Conservation (phyloP, 768 basidiomycete species). For the Rhodotorula toruloides region DNA sequence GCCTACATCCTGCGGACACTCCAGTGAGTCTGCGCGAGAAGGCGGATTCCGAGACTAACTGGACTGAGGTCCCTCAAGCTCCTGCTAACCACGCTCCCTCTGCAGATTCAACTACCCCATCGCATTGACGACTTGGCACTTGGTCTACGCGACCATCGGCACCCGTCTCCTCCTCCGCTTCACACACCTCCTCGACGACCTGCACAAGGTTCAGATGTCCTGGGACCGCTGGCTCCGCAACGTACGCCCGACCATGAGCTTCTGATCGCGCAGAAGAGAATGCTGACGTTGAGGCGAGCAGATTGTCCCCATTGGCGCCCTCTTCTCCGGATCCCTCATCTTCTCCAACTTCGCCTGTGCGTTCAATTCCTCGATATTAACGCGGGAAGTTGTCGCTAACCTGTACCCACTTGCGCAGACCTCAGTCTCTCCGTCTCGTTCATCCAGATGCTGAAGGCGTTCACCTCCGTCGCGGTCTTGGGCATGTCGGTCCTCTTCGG, state of each 20-base stretch:
- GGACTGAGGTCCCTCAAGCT: background rate
- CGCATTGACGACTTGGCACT: slow-evolving; percentile 73
- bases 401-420: too few relatives aligned
- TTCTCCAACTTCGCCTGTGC: slow-evolving; percentile 88
- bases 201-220: slow-evolving; percentile 66
- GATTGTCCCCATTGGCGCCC: slow-evolving; percentile 85
- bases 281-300: too few relatives aligned
- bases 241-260: slow-evolving; percentile 1
- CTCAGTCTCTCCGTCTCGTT: slow-evolving; percentile 85
- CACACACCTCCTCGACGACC: slow-evolving; percentile 71
- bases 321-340: slow-evolving; percentile 88
- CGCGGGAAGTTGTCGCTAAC: too few relatives aligned
- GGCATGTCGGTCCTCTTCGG: slow-evolving; percentile 86
- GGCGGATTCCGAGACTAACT: too few relatives aligned
- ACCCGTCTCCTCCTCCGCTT: slow-evolving; percentile 78
- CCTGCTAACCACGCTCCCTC: slow-evolving; percentile 49
- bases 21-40: too few relatives aligned
- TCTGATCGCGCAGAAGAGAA: slow-evolving; percentile 52
- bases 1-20: slow-evolving; percentile 58
- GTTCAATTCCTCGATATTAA: too few relatives aligned
- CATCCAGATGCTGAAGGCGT: slow-evolving; percentile 67
- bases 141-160: slow-evolving; percentile 57
- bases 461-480: slow-evolving; percentile 35
- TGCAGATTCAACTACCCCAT: slow-evolving; percentile 77
- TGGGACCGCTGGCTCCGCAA: slow-evolving; percentile 53